A percentile compares a stretch with the other conserved stretches of the same genome.
phyloP scores from a whole-genome alignment of 352 stramenopile species.

The Globisporangium echinulatum region DNA sequence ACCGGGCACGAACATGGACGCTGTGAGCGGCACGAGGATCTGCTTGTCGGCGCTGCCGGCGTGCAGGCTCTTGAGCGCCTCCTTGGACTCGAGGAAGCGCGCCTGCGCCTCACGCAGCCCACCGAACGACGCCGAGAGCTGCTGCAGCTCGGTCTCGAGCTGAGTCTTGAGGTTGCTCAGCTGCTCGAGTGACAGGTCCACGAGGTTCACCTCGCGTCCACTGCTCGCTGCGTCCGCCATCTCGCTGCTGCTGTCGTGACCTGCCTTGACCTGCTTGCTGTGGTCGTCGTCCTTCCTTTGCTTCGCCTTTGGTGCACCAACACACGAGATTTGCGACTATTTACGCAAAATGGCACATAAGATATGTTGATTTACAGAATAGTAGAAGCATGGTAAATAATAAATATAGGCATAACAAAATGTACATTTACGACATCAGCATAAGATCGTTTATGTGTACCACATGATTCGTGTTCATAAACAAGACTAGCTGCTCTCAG shows the following conservation, averaged over 20 bases:
- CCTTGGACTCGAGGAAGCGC: slow-evolving; percentile 78
- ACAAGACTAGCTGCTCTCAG: slow-evolving; percentile 9
- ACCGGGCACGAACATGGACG: slow-evolving; percentile 92
- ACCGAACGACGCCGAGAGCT: slow-evolving; percentile 63
- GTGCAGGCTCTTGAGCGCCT: slow-evolving; percentile 55
- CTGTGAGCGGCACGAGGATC: slow-evolving; percentile 93
- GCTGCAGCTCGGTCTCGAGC: slow-evolving; percentile 78
- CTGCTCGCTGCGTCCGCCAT: slow-evolving; percentile 31
- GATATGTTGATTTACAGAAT: no score
- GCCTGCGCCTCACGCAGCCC: slow-evolving; percentile 67
- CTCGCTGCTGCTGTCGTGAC: slow-evolving; percentile 4
- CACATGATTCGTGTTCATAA: no score
- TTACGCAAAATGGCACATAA: background rate
- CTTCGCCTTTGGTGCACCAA: background rate
- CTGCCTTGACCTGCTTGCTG: background rate
- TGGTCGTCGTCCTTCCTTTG: background rate
- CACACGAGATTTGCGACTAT: background rate
- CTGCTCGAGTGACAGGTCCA: slow-evolving; percentile 91
- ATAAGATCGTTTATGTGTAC: no score
- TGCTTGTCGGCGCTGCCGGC: slow-evolving; percentile 60
- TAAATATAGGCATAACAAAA: no score
- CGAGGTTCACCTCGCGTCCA: slow-evolving; percentile 57
- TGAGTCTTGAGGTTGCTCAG: slow-evolving; percentile 89
- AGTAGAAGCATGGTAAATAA: no score
- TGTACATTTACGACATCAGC: no score